Evolutionary conservation across 2,329 filamentous ascomycete genomes (phyloP).

Genomic region (Scedosporium minutisporum): DNA sequence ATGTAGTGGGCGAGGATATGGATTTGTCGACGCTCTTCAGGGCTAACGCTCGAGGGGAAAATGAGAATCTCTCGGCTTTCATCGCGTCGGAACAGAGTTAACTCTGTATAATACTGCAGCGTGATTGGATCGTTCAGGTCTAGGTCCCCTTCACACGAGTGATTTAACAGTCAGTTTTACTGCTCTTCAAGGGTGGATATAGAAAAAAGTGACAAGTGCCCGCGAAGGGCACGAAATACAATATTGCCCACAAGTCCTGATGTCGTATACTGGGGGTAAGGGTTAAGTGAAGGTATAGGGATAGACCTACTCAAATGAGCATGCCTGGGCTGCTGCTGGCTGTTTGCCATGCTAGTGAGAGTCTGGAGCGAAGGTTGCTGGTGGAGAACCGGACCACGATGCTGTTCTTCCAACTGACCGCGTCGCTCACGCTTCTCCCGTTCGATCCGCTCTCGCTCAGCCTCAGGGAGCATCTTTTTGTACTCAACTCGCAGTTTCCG

Average conservation of each 20-base stretch:
- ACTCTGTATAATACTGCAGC: slow-evolving; percentile 80
- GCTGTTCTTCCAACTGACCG: slow-evolving; percentile 93
- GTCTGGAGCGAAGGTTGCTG: slow-evolving; percentile 83
- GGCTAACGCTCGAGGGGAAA: slow-evolving; percentile 71
- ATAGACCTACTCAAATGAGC: slow-evolving; percentile 36
- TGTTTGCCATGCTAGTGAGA: slow-evolving; percentile 54
- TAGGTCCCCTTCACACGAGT: slow-evolving; percentile 44
- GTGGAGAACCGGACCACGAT: slow-evolving; percentile 68
- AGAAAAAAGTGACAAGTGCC: background rate
- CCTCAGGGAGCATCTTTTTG: slow-evolving; percentile 97
- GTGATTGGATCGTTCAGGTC: slow-evolving; percentile 88
- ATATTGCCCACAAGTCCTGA: background rate
- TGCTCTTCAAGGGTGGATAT: background rate
- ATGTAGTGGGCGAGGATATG: slow-evolving; percentile 94
- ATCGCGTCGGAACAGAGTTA: slow-evolving; percentile 81
- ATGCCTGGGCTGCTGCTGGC: slow-evolving; percentile 39
- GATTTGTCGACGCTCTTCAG: slow-evolving; percentile 77
- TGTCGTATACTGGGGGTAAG: background rate
- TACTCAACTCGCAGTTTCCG: slow-evolving; percentile 94
- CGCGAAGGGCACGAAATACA: background rate
- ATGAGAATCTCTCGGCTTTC: slow-evolving; percentile 67
- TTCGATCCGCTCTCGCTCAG: slow-evolving; percentile 91
- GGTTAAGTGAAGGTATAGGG: background rate
- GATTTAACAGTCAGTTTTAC: background rate
- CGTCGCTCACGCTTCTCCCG: slow-evolving; percentile 93